These are phyloP conservation scores for Aegilops sharonensis DNA, from an alignment of 176 grass and related monocot genomes.

Conservation along the genomic window DNA sequence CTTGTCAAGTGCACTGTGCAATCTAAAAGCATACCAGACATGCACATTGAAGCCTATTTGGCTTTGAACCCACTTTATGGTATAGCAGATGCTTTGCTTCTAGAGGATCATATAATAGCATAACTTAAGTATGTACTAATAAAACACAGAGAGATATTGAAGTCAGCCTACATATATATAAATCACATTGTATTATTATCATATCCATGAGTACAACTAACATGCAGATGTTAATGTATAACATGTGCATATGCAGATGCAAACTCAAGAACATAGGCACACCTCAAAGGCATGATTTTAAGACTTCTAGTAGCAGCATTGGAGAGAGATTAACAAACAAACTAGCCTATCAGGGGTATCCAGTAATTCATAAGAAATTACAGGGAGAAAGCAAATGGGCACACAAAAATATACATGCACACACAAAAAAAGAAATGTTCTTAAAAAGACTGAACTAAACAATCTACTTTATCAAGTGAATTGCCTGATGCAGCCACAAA, in stretches of 20 bases:
- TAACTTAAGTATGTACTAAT: not conserved
- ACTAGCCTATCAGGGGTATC: not conserved
- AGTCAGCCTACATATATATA: not conserved
- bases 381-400: not conserved
- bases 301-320: constrained; percentile 12
- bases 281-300: not conserved
- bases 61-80: not conserved
- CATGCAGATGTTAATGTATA: not conserved
- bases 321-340: not conserved
- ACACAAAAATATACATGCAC: not conserved
- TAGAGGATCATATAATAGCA: not conserved
- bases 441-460: not conserved
- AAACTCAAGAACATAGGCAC: not conserved
- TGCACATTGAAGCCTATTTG: not conserved
- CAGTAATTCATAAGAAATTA: not conserved
- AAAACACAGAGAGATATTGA: constrained; percentile 5
- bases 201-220: not conserved
- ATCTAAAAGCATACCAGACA: constrained; percentile 2
- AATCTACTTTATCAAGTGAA: not conserved
- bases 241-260: constrained; percentile 5
- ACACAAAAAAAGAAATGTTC: not conserved
- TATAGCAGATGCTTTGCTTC: constrained; percentile 4
- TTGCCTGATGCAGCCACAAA: not conserved
- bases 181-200: not conserved
- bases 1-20: not conserved